Conservation (phyloP, 2,329 filamentous ascomycete genomes). For the Talaromyces verruculosus region DNA sequence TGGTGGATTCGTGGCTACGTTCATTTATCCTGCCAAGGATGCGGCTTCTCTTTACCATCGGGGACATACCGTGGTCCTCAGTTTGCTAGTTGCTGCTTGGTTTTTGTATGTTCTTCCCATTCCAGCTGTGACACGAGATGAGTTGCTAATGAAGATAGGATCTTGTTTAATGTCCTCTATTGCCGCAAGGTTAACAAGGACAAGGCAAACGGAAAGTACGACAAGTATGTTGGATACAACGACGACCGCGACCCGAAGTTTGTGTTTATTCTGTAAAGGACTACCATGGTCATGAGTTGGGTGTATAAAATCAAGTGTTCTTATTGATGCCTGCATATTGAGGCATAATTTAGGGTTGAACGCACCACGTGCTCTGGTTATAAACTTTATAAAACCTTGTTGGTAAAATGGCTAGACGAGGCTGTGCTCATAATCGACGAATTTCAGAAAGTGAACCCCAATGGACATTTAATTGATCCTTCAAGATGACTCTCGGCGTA, state of each 20-base stretch:
- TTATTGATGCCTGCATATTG: background rate
- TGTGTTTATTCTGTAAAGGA: slow-evolving; percentile 57
- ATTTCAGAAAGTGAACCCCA: background rate
- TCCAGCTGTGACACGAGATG: background rate
- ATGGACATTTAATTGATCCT: background rate
- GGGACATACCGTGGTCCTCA: slow-evolving; percentile 62
- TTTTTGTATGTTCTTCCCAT: slow-evolving; percentile 54
- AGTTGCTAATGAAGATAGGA: slow-evolving; percentile 39
- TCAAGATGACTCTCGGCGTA: background rate
- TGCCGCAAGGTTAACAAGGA: slow-evolving; percentile 64
- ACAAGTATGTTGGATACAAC: slow-evolving; percentile 55
- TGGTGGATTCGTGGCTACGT: slow-evolving; percentile 66
- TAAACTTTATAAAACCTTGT: background rate
- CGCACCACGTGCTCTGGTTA: background rate
- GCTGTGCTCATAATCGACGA: background rate
- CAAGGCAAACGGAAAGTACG: slow-evolving; percentile 61
- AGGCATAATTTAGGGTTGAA: background rate
- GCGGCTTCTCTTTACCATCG: slow-evolving; percentile 56
- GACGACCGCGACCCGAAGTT: slow-evolving; percentile 66
- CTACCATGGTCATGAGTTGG: background rate
- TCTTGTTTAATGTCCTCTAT: slow-evolving; percentile 61
- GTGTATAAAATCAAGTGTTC: background rate
- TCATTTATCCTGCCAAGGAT: slow-evolving; percentile 60
- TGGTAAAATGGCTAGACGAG: background rate
- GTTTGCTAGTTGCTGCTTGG: slow-evolving; percentile 63